phyloP scores from a whole-genome alignment of 1,139 yeast species.

The Meyerozyma elateridarum region DNA sequence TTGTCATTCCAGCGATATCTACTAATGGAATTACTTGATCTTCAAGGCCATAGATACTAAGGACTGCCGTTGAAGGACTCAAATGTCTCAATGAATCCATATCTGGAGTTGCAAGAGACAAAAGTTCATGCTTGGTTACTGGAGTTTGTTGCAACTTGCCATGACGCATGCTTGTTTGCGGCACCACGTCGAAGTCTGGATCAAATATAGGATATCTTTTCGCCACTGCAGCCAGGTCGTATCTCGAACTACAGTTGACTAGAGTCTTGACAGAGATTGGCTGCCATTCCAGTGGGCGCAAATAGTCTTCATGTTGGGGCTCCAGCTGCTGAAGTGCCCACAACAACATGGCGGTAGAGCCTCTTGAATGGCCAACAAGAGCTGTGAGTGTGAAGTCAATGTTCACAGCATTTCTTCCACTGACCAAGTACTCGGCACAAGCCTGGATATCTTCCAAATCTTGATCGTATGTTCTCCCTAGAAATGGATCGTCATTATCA shows the following conservation, averaged over 20 bases:
- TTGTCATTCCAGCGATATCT: constrained; percentile 59
- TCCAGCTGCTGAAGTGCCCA: constrained; percentile 51
- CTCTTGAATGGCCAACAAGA: constrained; percentile 76
- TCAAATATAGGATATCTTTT: constrained; percentile 28
- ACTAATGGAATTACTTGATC: constrained; percentile 63
- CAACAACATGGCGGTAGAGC: constrained; percentile 68
- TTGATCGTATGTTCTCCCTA: constrained; percentile 55
- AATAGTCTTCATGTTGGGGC: constrained; percentile 7
- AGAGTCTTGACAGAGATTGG: constrained; percentile 18
- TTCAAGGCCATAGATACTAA: constrained; percentile 66
- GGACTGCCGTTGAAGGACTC: constrained; percentile 45
- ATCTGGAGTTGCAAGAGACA: constrained; percentile 50
- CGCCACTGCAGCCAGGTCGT: constrained; percentile 29
- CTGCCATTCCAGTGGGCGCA: constrained; percentile 1
- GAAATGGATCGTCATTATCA: constrained; percentile 35
- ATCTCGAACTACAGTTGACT: constrained; percentile 73
- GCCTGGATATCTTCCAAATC: constrained; percentile 67
- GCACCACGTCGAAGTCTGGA: constrained; percentile 17
- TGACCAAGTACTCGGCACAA: constrained; percentile 42
- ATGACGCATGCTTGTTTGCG: constrained; percentile 38
- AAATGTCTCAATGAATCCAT: constrained; percentile 39
- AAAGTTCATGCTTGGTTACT: constrained; percentile 50
- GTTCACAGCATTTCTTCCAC: constrained; percentile 32
- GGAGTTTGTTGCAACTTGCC: constrained; percentile 41
- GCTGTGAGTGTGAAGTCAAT: constrained; percentile 45